These are phyloP conservation scores for Citrullus mucosospermus DNA, from an alignment of 306 rosid genomes.

Conservation along the genomic window DNA sequence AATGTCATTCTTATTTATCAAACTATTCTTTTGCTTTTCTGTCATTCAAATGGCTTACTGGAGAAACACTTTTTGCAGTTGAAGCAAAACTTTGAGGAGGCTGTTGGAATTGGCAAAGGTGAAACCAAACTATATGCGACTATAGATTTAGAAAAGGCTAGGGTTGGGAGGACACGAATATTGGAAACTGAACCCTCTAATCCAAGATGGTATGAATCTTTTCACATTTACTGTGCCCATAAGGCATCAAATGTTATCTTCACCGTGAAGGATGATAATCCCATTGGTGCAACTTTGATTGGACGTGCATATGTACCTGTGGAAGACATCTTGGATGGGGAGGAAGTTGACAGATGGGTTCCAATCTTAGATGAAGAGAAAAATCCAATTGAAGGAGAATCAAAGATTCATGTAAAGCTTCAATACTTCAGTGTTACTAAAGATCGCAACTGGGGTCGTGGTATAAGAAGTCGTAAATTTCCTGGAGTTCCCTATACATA, in stretches of 20 bases:
- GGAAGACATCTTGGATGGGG: constrained; percentile 40
- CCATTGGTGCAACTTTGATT: constrained; percentile 64
- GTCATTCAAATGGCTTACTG: not conserved
- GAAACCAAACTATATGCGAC: constrained; percentile 51
- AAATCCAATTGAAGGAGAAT: constrained; percentile 34
- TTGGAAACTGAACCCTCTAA: constrained; percentile 40
- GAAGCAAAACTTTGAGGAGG: constrained; percentile 41
- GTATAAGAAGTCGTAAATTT: constrained; percentile 43
- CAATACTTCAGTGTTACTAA: constrained; percentile 47
- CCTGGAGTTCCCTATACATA: constrained; percentile 75
- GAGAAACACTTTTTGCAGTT: constrained; percentile 20
- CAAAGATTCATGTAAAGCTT: constrained; percentile 61
- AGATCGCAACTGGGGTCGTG: constrained; percentile 44
- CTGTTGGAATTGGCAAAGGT: constrained; percentile 57
- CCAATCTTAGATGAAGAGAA: constrained; percentile 37
- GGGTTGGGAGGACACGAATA: constrained; percentile 66
- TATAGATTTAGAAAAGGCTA: constrained; percentile 67
- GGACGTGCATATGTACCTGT: constrained; percentile 68
- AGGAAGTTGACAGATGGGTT: constrained; percentile 51
- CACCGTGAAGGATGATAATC: constrained; percentile 63
- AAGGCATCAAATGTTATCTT: constrained; percentile 42
- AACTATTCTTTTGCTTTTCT: not conserved
- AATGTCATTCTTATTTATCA: not conserved
- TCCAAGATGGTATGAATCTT: constrained; percentile 59
- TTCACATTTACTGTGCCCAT: constrained; percentile 67